Percentiles rank a stretch among this genome's conserved stretches.
Conservation (phyloP, 1,284 basidiomycete genomes). For the Sporisorium scitamineum region DNA sequence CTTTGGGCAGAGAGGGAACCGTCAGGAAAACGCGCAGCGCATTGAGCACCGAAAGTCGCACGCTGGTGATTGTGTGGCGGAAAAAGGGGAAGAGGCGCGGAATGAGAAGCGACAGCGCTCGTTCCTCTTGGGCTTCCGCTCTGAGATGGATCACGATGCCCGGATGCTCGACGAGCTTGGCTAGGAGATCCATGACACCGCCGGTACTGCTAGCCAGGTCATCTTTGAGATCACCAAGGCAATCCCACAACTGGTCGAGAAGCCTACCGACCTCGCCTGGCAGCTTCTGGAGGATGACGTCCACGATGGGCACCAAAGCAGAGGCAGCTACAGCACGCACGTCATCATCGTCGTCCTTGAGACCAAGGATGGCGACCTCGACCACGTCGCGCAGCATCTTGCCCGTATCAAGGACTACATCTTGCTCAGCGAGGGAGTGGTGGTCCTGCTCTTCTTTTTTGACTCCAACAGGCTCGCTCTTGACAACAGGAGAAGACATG, state of each 20-base stretch:
- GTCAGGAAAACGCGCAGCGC: slow-evolving; percentile 88
- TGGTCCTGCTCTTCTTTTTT: slow-evolving; percentile 42
- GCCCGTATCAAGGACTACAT: slow-evolving; percentile 14
- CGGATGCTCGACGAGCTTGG: slow-evolving; percentile 68
- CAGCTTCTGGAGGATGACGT: slow-evolving; percentile 81
- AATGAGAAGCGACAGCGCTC: slow-evolving; percentile 78
- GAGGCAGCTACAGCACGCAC: slow-evolving; percentile 95
- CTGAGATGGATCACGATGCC: slow-evolving; percentile 80
- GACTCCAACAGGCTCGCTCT: slow-evolving; percentile 9
- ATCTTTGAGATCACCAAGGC: slow-evolving; percentile 92
- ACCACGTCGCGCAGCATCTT: slow-evolving; percentile 58
- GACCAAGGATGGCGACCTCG: slow-evolving; percentile 72
- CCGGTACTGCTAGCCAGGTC: slow-evolving; percentile 96
- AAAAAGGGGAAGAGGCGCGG: slow-evolving; percentile 95
- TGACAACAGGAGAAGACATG: slow-evolving; percentile 28
- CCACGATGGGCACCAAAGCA: slow-evolving; percentile 86
- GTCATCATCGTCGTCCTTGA: slow-evolving; percentile 93
- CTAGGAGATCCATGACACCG: slow-evolving; percentile 89
- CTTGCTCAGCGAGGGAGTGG: not conserved
- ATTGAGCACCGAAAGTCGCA: slow-evolving; percentile 91
- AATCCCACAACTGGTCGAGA: slow-evolving; percentile 88
- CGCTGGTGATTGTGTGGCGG: slow-evolving; percentile 93
- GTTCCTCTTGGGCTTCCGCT: slow-evolving; percentile 35
- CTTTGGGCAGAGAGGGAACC: slow-evolving; percentile 79
- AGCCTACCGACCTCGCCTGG: slow-evolving; percentile 74